Evolutionary conservation across 2,329 filamentous ascomycete species (phyloP).

Genomic region (Cucurbitaria berberidis): DNA sequence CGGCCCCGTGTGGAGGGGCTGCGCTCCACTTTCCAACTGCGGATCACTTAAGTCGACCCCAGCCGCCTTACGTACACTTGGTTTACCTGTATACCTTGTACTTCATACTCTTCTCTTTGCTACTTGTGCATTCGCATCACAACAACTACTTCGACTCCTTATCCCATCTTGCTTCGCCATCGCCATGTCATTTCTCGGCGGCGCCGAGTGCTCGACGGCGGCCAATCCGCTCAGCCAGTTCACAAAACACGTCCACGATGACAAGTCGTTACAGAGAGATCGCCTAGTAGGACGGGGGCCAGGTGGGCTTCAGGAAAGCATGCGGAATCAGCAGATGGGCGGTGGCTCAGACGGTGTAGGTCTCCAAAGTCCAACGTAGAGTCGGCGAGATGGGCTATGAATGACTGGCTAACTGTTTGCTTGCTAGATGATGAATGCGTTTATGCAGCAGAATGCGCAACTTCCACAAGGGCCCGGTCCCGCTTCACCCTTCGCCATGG

Average conservation of each 20-base stretch:
- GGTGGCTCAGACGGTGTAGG: slow-evolving; percentile 68
- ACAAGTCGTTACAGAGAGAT: slow-evolving; percentile 92
- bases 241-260: slow-evolving; percentile 94
- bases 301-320: slow-evolving; percentile 73
- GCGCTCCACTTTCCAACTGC: background rate
- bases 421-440: slow-evolving; percentile 86
- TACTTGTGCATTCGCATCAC: background rate
- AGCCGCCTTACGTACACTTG: background rate
- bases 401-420: slow-evolving; percentile 32
- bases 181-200: slow-evolving; percentile 92
- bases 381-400: background rate
- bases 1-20: background rate
- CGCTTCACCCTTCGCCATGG: slow-evolving; percentile 68
- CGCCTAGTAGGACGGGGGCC: slow-evolving; percentile 79
- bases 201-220: slow-evolving; percentile 94
- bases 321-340: slow-evolving; percentile 73
- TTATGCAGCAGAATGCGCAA: slow-evolving; percentile 78
- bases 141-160: background rate
- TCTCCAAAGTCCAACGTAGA: slow-evolving; percentile 3
- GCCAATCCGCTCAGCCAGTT: slow-evolving; percentile 97
- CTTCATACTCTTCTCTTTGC: background rate
- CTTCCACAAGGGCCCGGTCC: slow-evolving; percentile 61
- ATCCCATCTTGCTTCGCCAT: background rate
- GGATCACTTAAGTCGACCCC: background rate
- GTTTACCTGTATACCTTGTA: background rate